Evolutionary conservation across 2,329 filamentous ascomycete species (phyloP).

Genomic region (Ascochyta lentis): DNA sequence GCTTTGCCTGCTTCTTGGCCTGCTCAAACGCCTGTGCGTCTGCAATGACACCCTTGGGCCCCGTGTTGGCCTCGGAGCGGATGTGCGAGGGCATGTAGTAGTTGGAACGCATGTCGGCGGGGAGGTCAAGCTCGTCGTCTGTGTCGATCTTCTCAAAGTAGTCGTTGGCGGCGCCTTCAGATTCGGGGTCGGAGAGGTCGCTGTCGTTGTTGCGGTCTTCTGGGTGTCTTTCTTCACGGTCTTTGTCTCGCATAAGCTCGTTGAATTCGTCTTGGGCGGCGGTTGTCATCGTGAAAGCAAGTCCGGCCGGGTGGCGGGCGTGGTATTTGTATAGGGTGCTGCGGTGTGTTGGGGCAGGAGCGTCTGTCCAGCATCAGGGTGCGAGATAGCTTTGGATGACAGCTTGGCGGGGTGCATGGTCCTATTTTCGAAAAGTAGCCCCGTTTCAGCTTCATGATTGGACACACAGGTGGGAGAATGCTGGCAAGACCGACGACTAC

Average conservation of each 20-base stretch:
- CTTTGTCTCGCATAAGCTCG: slow-evolving; percentile 58
- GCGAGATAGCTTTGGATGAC: slow-evolving; percentile 13
- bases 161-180: slow-evolving; percentile 55
- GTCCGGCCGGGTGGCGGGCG: slow-evolving; percentile 9
- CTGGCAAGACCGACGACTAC: slow-evolving; percentile 15
- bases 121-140: slow-evolving; percentile 54
- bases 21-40: slow-evolving; percentile 80
- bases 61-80: slow-evolving; percentile 73
- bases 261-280: slow-evolving; percentile 61
- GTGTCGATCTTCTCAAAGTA: slow-evolving; percentile 68
- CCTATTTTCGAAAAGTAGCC: slow-evolving; percentile 16
- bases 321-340: slow-evolving; percentile 18
- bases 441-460: slow-evolving; percentile 28
- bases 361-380: slow-evolving; percentile 11
- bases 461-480: slow-evolving; percentile 24
- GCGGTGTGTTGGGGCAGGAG: slow-evolving; percentile 17
- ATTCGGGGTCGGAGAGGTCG: slow-evolving; percentile 63
- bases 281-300: slow-evolving; percentile 50
- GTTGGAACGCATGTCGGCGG: slow-evolving; percentile 62
- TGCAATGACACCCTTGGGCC: slow-evolving; percentile 86
- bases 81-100: slow-evolving; percentile 66
- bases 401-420: slow-evolving; percentile 22
- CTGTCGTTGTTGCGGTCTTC: slow-evolving; percentile 64
- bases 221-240: slow-evolving; percentile 52
- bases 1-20: slow-evolving; percentile 55